Evolutionary conservation across 1,284 basidiomycete genomes (phyloP), one percentile per base, ranked within the genome.

Genomic region (Moesziomyces parantarcticus): DNA sequence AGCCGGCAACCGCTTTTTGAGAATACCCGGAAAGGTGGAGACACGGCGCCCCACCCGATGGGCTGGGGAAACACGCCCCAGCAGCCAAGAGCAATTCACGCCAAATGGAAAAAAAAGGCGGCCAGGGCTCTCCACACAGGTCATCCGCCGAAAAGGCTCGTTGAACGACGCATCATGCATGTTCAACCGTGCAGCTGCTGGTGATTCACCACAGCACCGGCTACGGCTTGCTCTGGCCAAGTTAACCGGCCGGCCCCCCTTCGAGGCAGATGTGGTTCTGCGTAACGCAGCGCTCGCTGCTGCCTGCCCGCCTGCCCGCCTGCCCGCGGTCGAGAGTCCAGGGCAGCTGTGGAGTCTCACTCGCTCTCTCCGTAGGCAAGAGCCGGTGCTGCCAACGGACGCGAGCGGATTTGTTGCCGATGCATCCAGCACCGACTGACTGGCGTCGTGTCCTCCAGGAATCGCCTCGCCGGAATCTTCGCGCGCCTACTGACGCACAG

Each of bases 341-440:
- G 46, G 34, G 20, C 39, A 1, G 39, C 49, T 8, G 29, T 32
- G 29, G 29, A 9, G 10, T 13, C 29, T 32, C 29, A n/a, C 39
- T 39, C 6, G 29, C 13, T n/a, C 22, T 20, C 44, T n/a, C 18
- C 52, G 23, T 21, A 25, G 21, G 16, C 8, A 20, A 20, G 50
- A 13, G 23, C 21, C 18, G 23, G 26, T 26, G 9, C 21, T 42
- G 45, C 29, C 3, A 13, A 32, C 59, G 52, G 60, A 63, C 49
- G 60, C 60, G 60, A 52, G 60, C 54, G 61, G 61, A 48, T 52
- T 57, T 63, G 61, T 13, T 55, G 32, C 44, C 14, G 46, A 34
- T 44, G 41, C 50, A 22, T 20, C 29, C 18, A 25, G 21, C 22
- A 16, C 43, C 29, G 29, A 32, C 29, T 13, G 29, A 32, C 29